These are phyloP conservation scores for Saccharum officinarum DNA, from an alignment of 176 grass and related monocot species.

Conservation along the genomic window DNA sequence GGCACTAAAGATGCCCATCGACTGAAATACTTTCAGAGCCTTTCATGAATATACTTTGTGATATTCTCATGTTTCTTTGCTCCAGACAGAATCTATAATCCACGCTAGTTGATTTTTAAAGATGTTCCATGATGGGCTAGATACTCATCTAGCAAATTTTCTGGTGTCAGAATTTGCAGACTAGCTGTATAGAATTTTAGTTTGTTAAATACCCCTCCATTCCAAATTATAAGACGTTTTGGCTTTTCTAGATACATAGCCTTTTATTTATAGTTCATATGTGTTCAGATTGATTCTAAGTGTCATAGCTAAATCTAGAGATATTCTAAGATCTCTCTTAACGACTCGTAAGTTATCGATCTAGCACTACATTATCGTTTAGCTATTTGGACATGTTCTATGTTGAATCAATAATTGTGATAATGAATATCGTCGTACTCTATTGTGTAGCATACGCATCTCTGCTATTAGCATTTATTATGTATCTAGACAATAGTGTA, in stretches of 20 bases:
- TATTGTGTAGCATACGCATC: too few relatives aligned
- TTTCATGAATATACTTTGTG: conserved; percentile 2
- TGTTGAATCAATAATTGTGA: too few relatives aligned
- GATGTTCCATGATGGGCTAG: not conserved
- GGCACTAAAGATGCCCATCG: not conserved
- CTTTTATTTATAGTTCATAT: too few relatives aligned
- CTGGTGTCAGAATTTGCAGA: not conserved
- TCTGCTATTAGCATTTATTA: too few relatives aligned
- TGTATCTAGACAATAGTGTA: not conserved
- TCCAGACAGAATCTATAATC: conserved; percentile 30
- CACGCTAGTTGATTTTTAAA: conserved; percentile 4
- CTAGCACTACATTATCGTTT: too few relatives aligned
- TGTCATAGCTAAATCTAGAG: too few relatives aligned
- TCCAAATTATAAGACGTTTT: not conserved
- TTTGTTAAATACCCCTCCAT: not conserved
- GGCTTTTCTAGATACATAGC: not conserved
- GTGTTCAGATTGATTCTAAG: too few relatives aligned
- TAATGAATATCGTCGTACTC: too few relatives aligned
- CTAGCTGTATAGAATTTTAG: not conserved
- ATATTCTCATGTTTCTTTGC: conserved; percentile 16
- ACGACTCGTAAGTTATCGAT: too few relatives aligned
- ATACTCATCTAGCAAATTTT: conserved; percentile 2
- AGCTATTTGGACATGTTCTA: too few relatives aligned
- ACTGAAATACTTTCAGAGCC: not conserved
- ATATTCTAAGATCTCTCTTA: too few relatives aligned